These are phyloP conservation scores for Pyrenochaeta sp. DNA, from an alignment of 2,329 filamentous ascomycete genomes.

Conservation along the genomic window DNA sequence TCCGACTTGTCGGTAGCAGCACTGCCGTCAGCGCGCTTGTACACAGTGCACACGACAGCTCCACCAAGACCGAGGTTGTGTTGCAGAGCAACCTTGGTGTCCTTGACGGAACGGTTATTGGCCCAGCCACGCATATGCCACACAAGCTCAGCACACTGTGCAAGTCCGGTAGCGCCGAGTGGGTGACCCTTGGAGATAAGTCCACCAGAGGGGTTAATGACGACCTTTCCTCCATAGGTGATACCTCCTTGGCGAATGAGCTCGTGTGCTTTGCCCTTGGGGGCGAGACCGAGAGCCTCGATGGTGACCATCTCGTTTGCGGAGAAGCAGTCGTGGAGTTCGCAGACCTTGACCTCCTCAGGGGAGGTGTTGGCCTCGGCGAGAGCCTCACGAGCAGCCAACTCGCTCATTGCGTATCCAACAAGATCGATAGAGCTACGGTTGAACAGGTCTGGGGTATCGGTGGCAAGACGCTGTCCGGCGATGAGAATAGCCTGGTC, in stretches of 20 bases:
- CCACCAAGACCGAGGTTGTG: constrained; percentile 94
- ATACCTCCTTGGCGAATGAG: constrained; percentile 87
- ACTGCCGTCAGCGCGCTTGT: constrained; percentile 81
- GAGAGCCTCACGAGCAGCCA: constrained; percentile 74
- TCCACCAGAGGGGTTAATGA: constrained; percentile 93
- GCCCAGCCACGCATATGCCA: constrained; percentile 98
- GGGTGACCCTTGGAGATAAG: constrained; percentile 97
- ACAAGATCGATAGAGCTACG: constrained; percentile 84
- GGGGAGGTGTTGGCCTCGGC: constrained; percentile 73
- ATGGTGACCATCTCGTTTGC: constrained; percentile 93
- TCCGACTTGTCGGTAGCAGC: constrained; percentile 67
- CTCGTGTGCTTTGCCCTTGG: constrained; percentile 86
- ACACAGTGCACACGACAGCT: constrained; percentile 88
- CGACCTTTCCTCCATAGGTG: constrained; percentile 82
- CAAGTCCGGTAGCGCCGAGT: constrained; percentile 90
- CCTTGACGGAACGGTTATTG: constrained; percentile 78
- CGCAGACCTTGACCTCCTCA: constrained; percentile 79
- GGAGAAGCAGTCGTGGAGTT: constrained; percentile 96
- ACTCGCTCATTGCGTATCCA: constrained; percentile 83
- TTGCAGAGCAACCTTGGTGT: constrained; percentile 78
- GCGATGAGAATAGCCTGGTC: constrained; percentile 87
- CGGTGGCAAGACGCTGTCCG: constrained; percentile 86
- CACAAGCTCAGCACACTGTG: constrained; percentile 91
- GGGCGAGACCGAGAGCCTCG: constrained; percentile 80
- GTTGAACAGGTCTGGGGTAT: constrained; percentile 80